Evolutionary conservation across 1,284 basidiomycete species (phyloP).

Genomic region (Irpex sp.): DNA sequence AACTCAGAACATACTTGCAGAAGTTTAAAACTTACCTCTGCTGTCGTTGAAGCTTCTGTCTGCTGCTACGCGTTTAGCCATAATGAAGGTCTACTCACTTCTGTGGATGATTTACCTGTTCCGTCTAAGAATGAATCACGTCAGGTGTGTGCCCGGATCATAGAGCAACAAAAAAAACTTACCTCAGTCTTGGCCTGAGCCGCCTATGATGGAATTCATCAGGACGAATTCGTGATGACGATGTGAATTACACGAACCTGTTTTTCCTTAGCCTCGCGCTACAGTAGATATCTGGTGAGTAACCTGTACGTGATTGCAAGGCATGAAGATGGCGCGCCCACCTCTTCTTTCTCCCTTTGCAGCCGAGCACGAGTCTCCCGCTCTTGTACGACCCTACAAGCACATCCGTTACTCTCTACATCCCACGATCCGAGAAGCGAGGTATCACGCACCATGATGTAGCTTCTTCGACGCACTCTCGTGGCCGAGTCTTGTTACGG

Average conservation of each 20-base stretch:
- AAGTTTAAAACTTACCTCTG: background rate
- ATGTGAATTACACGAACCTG: constrained; percentile 38
- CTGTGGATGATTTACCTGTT: constrained; percentile 32
- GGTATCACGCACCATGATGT: constrained; percentile 46
- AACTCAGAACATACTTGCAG: too few relatives aligned
- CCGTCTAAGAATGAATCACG: constrained; percentile 35
- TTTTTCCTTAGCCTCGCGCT: constrained; percentile 75
- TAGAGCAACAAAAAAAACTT: background rate
- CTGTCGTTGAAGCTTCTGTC: background rate
- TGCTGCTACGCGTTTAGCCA: background rate
- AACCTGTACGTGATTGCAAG: constrained; percentile 10
- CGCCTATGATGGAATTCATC: constrained; percentile 25
- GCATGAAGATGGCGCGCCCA: constrained; percentile 25
- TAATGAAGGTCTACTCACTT: background rate
- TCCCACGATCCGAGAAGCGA: constrained; percentile 4
- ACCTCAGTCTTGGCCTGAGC: constrained; percentile 41
- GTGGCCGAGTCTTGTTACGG: constrained; percentile 80
- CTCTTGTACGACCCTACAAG: constrained; percentile 61
- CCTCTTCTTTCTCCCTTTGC: constrained; percentile 84
- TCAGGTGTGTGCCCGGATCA: background rate
- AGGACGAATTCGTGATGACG: constrained; percentile 4
- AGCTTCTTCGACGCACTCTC: constrained; percentile 78
- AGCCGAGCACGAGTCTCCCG: constrained; percentile 77
- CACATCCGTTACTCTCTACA: constrained; percentile 7
- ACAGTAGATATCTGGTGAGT: constrained; percentile 16